Percentiles rank a stretch among this genome's conserved stretches.
phyloP scores from a whole-genome alignment of 768 basidiomycete genomes.

The Naematelia encephala region DNA sequence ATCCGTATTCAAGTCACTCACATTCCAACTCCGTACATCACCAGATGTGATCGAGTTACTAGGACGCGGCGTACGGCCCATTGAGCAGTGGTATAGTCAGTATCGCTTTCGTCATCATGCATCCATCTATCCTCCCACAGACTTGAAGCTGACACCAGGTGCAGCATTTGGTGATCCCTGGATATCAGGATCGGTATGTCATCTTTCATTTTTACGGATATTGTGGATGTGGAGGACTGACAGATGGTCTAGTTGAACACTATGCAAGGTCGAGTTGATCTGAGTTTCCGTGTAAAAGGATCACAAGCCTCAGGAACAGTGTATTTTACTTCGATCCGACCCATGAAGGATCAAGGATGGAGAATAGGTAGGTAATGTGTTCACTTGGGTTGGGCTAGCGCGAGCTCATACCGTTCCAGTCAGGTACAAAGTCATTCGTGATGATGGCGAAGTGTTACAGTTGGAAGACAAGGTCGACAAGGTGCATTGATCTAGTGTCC shows the following conservation, averaged over 20 bases:
- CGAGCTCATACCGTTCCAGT: slow-evolving; percentile 21
- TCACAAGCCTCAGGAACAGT: slow-evolving; percentile 45
- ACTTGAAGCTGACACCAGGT: neutral
- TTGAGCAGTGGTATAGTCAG: slow-evolving; percentile 46
- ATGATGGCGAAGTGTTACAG: slow-evolving; percentile 38
- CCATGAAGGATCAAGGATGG: slow-evolving; percentile 42
- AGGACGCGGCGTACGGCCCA: slow-evolving; percentile 38
- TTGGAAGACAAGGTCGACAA: slow-evolving; percentile 29
- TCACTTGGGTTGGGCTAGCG: neutral
- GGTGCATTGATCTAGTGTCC: slow-evolving; percentile 2
- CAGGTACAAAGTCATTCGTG: slow-evolving; percentile 48
- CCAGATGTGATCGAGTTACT: slow-evolving; percentile 32
- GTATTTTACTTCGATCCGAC: slow-evolving; percentile 49
- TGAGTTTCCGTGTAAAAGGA: slow-evolving; percentile 43
- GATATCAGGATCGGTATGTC: slow-evolving; percentile 44
- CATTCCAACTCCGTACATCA: slow-evolving; percentile 45
- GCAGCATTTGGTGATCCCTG: slow-evolving; percentile 48
- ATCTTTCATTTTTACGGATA: neutral
- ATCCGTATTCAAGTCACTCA: slow-evolving; percentile 43
- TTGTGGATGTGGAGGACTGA: neutral
- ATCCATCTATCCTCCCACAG: too few species aligned
- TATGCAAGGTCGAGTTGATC: slow-evolving; percentile 49
- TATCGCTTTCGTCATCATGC: too few species aligned
- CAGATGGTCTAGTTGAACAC: slow-evolving; percentile 31
- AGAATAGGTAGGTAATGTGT: slow-evolving; percentile 37